phyloP scores from a whole-genome alignment of 192 early-diverging fungal species.

The Linnemannia elongata region DNA sequence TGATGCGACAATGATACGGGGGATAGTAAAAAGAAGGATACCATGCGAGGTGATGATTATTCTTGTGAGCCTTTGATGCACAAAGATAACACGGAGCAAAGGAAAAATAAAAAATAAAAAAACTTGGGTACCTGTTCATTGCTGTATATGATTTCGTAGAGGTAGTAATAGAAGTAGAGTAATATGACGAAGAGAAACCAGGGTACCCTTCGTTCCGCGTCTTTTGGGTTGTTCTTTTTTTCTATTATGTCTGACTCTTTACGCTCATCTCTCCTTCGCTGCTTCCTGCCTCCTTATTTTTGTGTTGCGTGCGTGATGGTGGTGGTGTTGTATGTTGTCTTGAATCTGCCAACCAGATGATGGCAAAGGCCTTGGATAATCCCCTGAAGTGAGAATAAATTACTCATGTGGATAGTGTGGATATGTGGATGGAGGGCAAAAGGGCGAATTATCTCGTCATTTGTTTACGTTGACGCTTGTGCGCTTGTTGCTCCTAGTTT shows the following conservation, averaged over 20 bases:
- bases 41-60: constrained; percentile 8
- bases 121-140: background rate
- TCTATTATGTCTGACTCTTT: background rate
- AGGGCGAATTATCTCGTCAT: constrained; percentile 8
- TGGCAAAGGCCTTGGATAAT: background rate
- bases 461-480: background rate
- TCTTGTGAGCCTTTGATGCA: background rate
- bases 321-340: background rate
- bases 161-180: background rate
- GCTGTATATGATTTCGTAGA: background rate
- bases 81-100: background rate
- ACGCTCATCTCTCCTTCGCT: background rate
- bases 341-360: background rate
- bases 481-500: background rate
- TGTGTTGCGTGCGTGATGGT: background rate
- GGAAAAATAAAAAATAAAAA: background rate
- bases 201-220: background rate
- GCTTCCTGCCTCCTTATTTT: background rate
- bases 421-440: background rate
- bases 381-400: background rate
- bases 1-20: background rate
- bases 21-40: background rate
- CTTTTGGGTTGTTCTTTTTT: constrained; percentile 8
- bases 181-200: background rate
- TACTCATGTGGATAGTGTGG: background rate